Base-by-base conservation (phyloP, 768 basidiomycete species). In the Phallus indusiatus region DNA sequence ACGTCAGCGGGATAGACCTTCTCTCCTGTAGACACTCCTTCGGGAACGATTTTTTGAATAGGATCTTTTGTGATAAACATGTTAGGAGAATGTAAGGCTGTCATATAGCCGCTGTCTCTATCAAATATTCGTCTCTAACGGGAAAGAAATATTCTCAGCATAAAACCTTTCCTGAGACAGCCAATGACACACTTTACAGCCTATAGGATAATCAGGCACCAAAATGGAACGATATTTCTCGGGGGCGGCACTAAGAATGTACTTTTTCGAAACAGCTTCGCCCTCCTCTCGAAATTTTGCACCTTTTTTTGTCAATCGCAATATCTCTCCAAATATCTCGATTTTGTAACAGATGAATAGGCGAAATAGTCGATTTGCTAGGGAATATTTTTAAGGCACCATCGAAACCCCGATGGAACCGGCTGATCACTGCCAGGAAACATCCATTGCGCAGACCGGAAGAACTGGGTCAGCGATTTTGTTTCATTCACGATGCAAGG, bases 121-220 rank as follows among this genome's bases (percentile, higher is more conserved):
- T 68, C 67, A 50, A 64, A 62, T 1, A 66, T 57, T 9, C 67
- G 62, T 3, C 65, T 63, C 67, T 67, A 7, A 53, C 35, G 7
- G 28, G 47, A 18, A n/a, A n/a, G n/a, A 5, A 12, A 18, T 0
- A 60, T 47, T 20, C 22, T 49, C 22, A 36, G 17, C 28, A 16
- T 14, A 24, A 28, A 28, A 7, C 28, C 28, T 7, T 16, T 12
- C 18, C 1, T 17, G 16, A 34, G 9, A 8, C 5, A 14, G 28
- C 14, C n/a, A 24, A 17, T 63, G 17, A 64, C 61, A 36, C 62
- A 61, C 54, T 64, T 64, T 12, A 61, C 65, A 20, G 60, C 60
- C 42, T 56, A 47, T 16, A 21, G 21, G 6, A 42, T 48, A 48
- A 47, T 33, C 62, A 60, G 2, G 60, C 54, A 51, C 64, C 61